Percentiles rank a stretch among this genome's conserved stretches.
Evolutionary conservation across 108 stramenopile genomes (phyloP).

Genomic region (Skeletonema potamos): DNA sequence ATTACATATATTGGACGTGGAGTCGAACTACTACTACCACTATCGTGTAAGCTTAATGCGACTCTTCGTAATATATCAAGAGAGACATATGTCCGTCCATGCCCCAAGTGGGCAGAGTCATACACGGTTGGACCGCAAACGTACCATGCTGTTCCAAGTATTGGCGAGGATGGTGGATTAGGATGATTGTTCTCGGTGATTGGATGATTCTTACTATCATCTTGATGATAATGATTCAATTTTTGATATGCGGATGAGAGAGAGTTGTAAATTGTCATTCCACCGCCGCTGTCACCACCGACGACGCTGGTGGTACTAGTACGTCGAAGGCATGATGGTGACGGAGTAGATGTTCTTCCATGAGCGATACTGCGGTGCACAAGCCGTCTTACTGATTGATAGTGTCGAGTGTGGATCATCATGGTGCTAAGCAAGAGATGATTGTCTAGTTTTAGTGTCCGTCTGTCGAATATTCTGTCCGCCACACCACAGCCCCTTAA

Average conservation of each 20-base stretch:
- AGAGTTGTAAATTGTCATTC: conserved; percentile 25
- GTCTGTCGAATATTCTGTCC: no score
- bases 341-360: not conserved
- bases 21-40: conserved; percentile 1
- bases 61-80: conserved; percentile 94
- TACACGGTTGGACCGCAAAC: conserved; percentile 99
- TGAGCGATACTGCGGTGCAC: not conserved
- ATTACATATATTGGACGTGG: conserved; percentile 73
- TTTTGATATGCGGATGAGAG: conserved; percentile 15
- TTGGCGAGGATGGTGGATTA: not conserved
- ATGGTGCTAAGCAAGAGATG: not conserved
- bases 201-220: not conserved
- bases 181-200: not conserved
- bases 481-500: no score
- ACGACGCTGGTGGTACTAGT: not conserved
- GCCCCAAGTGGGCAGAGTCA: conserved; percentile 95
- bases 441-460: no score
- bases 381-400: not conserved
- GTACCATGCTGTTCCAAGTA: conserved; percentile 85
- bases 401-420: not conserved
- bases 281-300: not conserved
- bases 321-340: not conserved
- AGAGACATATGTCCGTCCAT: conserved; percentile 94
- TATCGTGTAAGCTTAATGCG: conserved; percentile 51
- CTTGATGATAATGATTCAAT: not conserved